phyloP scores from a whole-genome alignment of 768 basidiomycete genomes.

The Scleroderma bovista region DNA sequence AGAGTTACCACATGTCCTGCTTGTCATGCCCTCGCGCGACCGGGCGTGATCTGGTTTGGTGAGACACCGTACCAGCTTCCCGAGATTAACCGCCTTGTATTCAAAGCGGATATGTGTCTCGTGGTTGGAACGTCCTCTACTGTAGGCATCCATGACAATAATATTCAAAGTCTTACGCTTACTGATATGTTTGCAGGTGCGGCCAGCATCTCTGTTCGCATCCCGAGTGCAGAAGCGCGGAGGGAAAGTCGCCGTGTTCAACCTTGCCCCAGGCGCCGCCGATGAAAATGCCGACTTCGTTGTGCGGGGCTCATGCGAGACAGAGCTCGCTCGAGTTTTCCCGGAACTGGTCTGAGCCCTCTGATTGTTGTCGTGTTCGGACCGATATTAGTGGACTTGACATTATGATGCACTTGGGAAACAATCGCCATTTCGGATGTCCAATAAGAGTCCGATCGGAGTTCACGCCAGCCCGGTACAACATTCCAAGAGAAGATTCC shows the following conservation, averaged over 20 bases:
- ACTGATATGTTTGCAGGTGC: conserved; percentile 31
- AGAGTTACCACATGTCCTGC: conserved; percentile 11
- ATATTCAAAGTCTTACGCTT: background rate
- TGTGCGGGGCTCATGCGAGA: no score
- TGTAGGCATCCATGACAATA: conserved; percentile 21
- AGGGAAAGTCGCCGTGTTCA: conserved; percentile 40
- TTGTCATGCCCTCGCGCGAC: conserved; percentile 28
- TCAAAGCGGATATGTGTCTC: conserved; percentile 44
- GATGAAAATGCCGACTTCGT: no score
- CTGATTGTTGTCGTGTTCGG: no score
- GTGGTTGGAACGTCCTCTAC: conserved; percentile 53
- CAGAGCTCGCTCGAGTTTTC: no score
- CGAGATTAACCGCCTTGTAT: conserved; percentile 36
- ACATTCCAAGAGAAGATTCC: no score
- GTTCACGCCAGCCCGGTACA: no score
- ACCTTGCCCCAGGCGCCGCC: no score
- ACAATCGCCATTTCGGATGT: no score
- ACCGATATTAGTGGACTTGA: no score
- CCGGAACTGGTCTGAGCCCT: no score
- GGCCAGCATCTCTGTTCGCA: conserved; percentile 39
- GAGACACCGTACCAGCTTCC: conserved; percentile 38
- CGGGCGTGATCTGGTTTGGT: conserved; percentile 58
- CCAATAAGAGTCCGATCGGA: no score
- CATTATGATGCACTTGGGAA: no score
- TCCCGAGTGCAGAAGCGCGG: conserved; percentile 28